Conservation (phyloP, 1,139 yeast genomes). For the Eremothecium gossypii region DNA sequence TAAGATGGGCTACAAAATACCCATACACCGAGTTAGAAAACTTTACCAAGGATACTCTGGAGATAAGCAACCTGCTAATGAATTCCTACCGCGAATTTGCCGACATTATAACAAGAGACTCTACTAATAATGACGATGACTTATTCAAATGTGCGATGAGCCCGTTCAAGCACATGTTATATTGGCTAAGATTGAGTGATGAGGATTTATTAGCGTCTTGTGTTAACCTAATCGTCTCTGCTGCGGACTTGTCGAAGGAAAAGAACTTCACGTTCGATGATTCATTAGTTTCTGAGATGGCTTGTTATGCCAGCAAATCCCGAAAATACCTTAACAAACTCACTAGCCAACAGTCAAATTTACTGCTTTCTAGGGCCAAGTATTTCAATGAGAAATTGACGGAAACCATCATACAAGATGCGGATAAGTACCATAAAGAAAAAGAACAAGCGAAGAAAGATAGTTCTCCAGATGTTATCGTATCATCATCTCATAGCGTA, state of each 20-base stretch:
- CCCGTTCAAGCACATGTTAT: constrained; percentile 54
- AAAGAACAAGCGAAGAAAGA: constrained; percentile 14
- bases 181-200: constrained; percentile 79
- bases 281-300: constrained; percentile 43
- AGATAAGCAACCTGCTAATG: constrained; percentile 59
- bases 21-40: constrained; percentile 54
- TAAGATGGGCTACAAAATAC: constrained; percentile 63
- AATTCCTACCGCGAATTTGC: constrained; percentile 54
- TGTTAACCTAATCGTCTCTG: constrained; percentile 58
- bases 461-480: constrained; percentile 5
- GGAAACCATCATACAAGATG: constrained; percentile 40
- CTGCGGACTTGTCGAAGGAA: constrained; percentile 54
- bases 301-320: constrained; percentile 56
- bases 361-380: constrained; percentile 49
- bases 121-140: constrained; percentile 17
- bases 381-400: constrained; percentile 46
- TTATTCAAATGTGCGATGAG: constrained; percentile 30
- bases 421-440: constrained; percentile 34
- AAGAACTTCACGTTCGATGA: constrained; percentile 41
- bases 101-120: constrained; percentile 30
- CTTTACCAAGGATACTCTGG: constrained; percentile 80
- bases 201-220: constrained; percentile 64
- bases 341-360: constrained; percentile 48
- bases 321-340: constrained; percentile 58
- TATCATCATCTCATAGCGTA: constrained; percentile 3